Evolutionary conservation across 306 rosid species (phyloP).

Genomic region (Quercus agrifolia): DNA sequence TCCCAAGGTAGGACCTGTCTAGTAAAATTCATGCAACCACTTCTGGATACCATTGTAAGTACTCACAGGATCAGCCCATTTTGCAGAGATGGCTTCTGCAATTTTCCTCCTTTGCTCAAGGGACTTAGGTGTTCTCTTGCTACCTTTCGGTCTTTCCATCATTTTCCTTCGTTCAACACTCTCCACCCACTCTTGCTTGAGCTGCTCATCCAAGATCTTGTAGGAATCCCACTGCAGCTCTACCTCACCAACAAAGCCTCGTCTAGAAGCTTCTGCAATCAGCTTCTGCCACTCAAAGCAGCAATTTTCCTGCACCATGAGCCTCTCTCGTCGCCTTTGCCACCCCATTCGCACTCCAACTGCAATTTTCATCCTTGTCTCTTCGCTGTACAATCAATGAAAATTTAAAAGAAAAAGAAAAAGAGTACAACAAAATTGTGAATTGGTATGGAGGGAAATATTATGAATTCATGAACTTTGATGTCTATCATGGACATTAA

Average conservation of each 20-base stretch:
- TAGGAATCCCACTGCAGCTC: conserved; percentile 88
- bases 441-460: background rate
- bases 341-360: conserved; percentile 71
- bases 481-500: background rate
- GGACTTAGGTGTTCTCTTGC: conserved; percentile 85
- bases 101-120: conserved; percentile 83
- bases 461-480: background rate
- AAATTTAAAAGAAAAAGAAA: background rate
- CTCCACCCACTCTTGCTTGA: conserved; percentile 60
- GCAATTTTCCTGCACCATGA: conserved; percentile 64
- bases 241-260: conserved; percentile 63
- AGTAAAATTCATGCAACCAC: conserved; percentile 10
- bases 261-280: conserved; percentile 79
- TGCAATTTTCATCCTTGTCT: conserved; percentile 76
- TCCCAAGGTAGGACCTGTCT: conserved; percentile 7
- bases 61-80: conserved; percentile 95
- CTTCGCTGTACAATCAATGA: conserved; percentile 49
- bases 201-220: conserved; percentile 44
- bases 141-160: conserved; percentile 37
- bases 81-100: conserved; percentile 83
- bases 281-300: conserved; percentile 77
- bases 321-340: conserved; percentile 57
- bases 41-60: conserved; percentile 11
- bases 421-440: background rate
- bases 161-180: conserved; percentile 58